These are phyloP conservation scores for Exophiala dermatitidis DNA, from an alignment of 2,329 filamentous ascomycete species.

Conservation along the genomic window DNA sequence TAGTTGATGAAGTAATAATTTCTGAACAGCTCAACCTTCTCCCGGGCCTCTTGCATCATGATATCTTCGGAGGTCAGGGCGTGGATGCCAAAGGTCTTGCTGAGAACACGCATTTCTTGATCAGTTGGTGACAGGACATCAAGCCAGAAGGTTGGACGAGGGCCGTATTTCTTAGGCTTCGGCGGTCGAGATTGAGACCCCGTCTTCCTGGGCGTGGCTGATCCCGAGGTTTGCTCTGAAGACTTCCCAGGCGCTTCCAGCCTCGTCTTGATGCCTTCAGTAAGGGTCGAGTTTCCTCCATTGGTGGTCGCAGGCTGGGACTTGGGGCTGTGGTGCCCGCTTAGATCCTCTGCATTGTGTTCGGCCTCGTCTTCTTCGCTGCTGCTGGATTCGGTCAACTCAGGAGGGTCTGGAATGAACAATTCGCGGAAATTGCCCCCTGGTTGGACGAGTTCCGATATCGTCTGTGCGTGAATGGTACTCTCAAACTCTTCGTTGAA, in stretches of 20 bases:
- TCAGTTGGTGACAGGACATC: slow-evolving; percentile 88
- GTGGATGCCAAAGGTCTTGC: slow-evolving; percentile 91
- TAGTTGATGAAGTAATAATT: slow-evolving; percentile 99
- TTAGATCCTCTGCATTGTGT: slow-evolving; percentile 1
- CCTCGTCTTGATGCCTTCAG: slow-evolving; percentile 6
- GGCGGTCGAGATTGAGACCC: slow-evolving; percentile 17
- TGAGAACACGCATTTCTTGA: slow-evolving; percentile 87
- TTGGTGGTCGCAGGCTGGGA: neutral
- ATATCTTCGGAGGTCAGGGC: slow-evolving; percentile 94
- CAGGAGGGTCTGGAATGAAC: slow-evolving; percentile 78
- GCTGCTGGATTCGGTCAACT: slow-evolving; percentile 63
- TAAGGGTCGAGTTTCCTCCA: slow-evolving; percentile 2
- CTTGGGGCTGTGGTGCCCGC: slow-evolving; percentile 19
- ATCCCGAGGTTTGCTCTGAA: slow-evolving; percentile 21
- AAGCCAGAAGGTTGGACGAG: slow-evolving; percentile 92
- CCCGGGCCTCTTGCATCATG: slow-evolving; percentile 91
- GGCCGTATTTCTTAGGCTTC: slow-evolving; percentile 58
- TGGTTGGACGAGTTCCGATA: slow-evolving; percentile 83
- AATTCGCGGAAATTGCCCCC: slow-evolving; percentile 78
- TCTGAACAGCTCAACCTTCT: slow-evolving; percentile 95
- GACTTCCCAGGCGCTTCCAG: slow-evolving; percentile 10
- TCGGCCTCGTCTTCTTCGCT: slow-evolving; percentile 52
- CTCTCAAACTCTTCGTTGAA: slow-evolving; percentile 97
- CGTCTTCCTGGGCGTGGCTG: slow-evolving; percentile 44
- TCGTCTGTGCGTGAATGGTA: slow-evolving; percentile 92